Evolutionary conservation across 176 grass and related monocot species (phyloP).

Genomic region (Chloris gayana): DNA sequence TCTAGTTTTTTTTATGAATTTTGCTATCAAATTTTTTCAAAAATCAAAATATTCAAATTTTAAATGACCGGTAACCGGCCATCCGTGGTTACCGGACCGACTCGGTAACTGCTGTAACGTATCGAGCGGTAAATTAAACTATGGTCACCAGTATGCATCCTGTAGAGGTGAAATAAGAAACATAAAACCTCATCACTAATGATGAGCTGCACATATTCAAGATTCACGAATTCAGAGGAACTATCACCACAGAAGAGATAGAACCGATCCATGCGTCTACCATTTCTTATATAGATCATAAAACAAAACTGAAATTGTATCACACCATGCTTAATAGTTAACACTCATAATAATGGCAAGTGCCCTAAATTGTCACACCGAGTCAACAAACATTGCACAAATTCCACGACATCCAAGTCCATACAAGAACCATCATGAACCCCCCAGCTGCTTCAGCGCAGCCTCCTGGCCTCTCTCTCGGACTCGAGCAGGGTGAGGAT

Average conservation of each 20-base stretch:
- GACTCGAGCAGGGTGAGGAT: slow-evolving; percentile 88
- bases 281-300: background rate
- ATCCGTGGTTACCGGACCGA: no score
- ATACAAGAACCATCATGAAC: slow-evolving; percentile 6
- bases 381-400: slow-evolving; percentile 23
- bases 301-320: slow-evolving; percentile 7
- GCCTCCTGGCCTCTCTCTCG: slow-evolving; percentile 87
- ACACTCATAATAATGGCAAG: slow-evolving; percentile 7
- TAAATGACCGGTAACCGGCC: no score
- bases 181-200: no score
- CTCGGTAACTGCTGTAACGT: no score
- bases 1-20: no score
- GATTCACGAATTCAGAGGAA: background rate
- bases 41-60: no score
- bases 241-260: background rate
- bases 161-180: no score
- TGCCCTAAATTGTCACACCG: slow-evolving; percentile 5
- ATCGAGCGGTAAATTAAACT: no score
- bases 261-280: background rate
- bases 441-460: slow-evolving; percentile 46
- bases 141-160: no score
- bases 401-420: background rate
- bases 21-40: no score
- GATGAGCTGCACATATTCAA: no score
- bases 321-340: slow-evolving; percentile 8